Evolutionary conservation across 345 rosid genomes (phyloP).

Genomic region (Aegle marmelos): DNA sequence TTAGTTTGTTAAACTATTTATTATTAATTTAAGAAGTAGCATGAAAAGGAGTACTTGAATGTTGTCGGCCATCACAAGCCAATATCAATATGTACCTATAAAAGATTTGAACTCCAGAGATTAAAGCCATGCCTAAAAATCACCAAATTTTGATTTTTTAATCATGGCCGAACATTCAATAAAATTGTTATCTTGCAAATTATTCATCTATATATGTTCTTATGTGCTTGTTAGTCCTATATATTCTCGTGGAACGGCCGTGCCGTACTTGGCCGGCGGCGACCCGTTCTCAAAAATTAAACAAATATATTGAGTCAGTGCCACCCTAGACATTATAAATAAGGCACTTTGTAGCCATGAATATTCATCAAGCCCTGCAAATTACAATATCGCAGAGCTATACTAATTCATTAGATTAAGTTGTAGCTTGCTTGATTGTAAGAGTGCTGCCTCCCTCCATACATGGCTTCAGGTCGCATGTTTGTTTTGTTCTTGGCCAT

Average conservation of each 20-base stretch:
- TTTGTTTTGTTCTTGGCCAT: slow-evolving; percentile 4
- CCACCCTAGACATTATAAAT: not conserved
- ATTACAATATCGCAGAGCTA: not conserved
- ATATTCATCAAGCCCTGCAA: not conserved
- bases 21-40: too few relatives aligned
- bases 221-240: not conserved
- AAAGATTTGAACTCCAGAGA: too few relatives aligned
- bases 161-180: not conserved
- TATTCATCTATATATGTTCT: not conserved
- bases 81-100: too few relatives aligned
- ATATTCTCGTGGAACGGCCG: not conserved
- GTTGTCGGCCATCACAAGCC: too few relatives aligned
- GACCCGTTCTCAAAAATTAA: not conserved
- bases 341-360: not conserved
- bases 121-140: not conserved
- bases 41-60: too few relatives aligned
- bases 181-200: not conserved
- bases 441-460: not conserved
- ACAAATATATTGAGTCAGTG: not conserved
- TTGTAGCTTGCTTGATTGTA: not conserved
- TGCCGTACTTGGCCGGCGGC: not conserved
- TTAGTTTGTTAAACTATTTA: too few relatives aligned
- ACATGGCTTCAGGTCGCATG: slow-evolving; percentile 19
- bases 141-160: too few relatives aligned
- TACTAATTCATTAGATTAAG: too few relatives aligned